These are phyloP conservation scores for Ceriops tagal DNA, from an alignment of 345 rosid genomes.

Conservation along the genomic window DNA sequence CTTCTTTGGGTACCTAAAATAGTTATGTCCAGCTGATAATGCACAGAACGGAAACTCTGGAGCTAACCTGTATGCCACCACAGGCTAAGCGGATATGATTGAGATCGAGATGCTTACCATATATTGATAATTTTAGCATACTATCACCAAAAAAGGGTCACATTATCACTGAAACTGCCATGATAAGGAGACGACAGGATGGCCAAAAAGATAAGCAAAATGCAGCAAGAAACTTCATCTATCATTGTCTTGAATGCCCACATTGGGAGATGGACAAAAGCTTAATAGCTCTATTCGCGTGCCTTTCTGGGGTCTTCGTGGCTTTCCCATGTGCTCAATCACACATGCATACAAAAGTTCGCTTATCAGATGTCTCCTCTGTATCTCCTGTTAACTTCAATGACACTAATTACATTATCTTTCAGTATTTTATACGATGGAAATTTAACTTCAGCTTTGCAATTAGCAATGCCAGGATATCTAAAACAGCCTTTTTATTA, in stretches of 20 bases:
- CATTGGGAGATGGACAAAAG: conserved; percentile 23
- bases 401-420: conserved; percentile 17
- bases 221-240: conserved; percentile 29
- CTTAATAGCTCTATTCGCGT: conserved; percentile 41
- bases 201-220: conserved; percentile 24
- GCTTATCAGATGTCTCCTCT: neutral
- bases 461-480: conserved; percentile 17
- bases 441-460: conserved; percentile 9
- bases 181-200: neutral
- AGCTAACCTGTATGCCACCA: too few relatives aligned
- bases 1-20: too few relatives aligned
- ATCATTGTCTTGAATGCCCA: conserved; percentile 29
- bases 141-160: neutral
- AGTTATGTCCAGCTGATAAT: too few relatives aligned
- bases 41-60: too few relatives aligned
- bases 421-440: neutral
- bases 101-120: neutral
- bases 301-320: conserved; percentile 23
- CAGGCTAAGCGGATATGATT: neutral
- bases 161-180: conserved; percentile 1
- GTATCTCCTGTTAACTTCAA: neutral
- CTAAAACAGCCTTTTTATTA: conserved; percentile 29
- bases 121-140: neutral
- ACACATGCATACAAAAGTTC: conserved; percentile 30
- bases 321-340: conserved; percentile 41